Conservation (phyloP, 352 stramenopile species). For the Phytophthora pseudosyringae region DNA sequence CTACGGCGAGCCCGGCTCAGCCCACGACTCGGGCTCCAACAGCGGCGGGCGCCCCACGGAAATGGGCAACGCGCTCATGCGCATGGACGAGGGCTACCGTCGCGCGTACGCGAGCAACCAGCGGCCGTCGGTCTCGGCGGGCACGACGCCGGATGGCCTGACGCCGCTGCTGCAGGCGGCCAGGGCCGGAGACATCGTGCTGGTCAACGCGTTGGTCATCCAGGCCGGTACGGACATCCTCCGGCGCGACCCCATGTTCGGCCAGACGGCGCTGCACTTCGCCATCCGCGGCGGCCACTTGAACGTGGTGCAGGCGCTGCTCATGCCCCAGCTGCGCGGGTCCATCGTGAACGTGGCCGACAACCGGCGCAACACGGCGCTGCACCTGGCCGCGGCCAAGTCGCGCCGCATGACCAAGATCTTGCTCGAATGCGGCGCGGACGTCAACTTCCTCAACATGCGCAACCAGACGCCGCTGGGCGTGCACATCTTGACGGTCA, state of each 20-base stretch:
- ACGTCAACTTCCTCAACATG: slow-evolving; percentile 75
- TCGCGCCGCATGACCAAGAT: slow-evolving; percentile 72
- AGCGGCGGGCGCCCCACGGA: slow-evolving; percentile 48
- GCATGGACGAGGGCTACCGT: slow-evolving; percentile 75
- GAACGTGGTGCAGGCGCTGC: slow-evolving; percentile 67
- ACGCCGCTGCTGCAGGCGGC: slow-evolving; percentile 73
- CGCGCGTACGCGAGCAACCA: slow-evolving; percentile 43
- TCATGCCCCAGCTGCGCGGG: slow-evolving; percentile 65
- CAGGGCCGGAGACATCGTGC: slow-evolving; percentile 63
- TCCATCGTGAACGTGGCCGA: slow-evolving; percentile 80
- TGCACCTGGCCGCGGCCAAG: slow-evolving; percentile 67
- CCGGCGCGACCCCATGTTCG: slow-evolving; percentile 67
- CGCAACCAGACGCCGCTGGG: slow-evolving; percentile 70
- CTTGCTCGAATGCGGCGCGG: slow-evolving; percentile 57
- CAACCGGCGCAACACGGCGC: slow-evolving; percentile 66
- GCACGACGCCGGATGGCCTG: slow-evolving; percentile 55
- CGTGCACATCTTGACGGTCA: slow-evolving; percentile 68
- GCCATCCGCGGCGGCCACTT: slow-evolving; percentile 70
- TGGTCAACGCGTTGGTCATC: slow-evolving; percentile 75
- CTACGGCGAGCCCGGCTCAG: slow-evolving; percentile 15
- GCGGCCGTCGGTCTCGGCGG: slow-evolving; percentile 2
- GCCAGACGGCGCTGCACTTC: slow-evolving; percentile 76
- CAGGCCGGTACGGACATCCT: slow-evolving; percentile 75
- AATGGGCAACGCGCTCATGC: slow-evolving; percentile 74
- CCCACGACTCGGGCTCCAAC: slow-evolving; percentile 29